Percentiles rank a stretch among this genome's conserved stretches.
Conservation (phyloP, 108 stramenopile genomes). For the Nitzschia putrida region DNA sequence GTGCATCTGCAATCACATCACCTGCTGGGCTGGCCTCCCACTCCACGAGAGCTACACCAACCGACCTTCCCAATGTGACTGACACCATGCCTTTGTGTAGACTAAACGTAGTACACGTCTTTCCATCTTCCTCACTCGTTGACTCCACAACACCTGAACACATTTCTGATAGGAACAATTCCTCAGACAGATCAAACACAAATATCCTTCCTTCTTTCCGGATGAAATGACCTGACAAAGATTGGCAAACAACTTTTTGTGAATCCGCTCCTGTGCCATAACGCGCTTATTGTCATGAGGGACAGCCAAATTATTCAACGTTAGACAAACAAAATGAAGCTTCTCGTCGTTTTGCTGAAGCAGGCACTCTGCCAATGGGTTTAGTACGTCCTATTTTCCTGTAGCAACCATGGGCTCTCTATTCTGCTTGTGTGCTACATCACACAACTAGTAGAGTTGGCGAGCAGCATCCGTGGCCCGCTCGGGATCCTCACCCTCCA, state of each 20-base stretch:
- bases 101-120: slow-evolving; percentile 48
- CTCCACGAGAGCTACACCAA: slow-evolving; percentile 69
- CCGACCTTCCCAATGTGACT: slow-evolving; percentile 63
- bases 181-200: slow-evolving; percentile 46
- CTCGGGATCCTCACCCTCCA: slow-evolving; percentile 11
- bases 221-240: slow-evolving; percentile 28
- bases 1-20: slow-evolving; percentile 92
- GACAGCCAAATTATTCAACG: too few species aligned
- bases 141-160: slow-evolving; percentile 70
- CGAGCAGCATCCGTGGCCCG: slow-evolving; percentile 29
- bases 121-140: slow-evolving; percentile 35
- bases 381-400: too few species aligned
- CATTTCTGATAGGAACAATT: slow-evolving; percentile 81
- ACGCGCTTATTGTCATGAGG: too few species aligned
- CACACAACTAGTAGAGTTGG: slow-evolving; percentile 37
- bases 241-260: slow-evolving; percentile 45
- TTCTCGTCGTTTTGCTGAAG: too few species aligned
- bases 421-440: slow-evolving; percentile 45
- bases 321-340: too few species aligned
- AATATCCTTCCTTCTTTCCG: slow-evolving; percentile 33
- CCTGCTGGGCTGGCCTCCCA: slow-evolving; percentile 91
- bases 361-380: too few species aligned
- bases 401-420: too few species aligned
- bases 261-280: slow-evolving; percentile 33
- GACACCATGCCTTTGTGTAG: slow-evolving; percentile 72